Evolutionary conservation across 2,329 filamentous ascomycete species (phyloP), one percentile per base, ranked within the genome.

Genomic region (Phyllosticta capitalensis): DNA sequence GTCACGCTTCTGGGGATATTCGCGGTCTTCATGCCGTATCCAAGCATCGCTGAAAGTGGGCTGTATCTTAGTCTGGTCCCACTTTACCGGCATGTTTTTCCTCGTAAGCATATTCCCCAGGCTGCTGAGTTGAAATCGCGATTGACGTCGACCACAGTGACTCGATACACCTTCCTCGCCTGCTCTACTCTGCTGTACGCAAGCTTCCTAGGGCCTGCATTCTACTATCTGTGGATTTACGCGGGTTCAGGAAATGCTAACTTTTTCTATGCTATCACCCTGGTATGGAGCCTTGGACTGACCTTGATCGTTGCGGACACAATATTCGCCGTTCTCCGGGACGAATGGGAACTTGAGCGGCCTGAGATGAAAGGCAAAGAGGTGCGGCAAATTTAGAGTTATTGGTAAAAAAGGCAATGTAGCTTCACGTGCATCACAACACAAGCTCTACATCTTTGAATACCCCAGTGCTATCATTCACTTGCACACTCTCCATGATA

Each of bases 191-290:
- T 99, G 48, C 77, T 97, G 9, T 99, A 99, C 72, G 87, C 90
- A 22, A 88, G 87, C 2, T 86, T 96, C 63, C 81, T 99, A 0
- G 94, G 94, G 0, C 94, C 94, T 1, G 91, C 92, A 0, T 99
- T 99, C 71, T 96, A 97, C 72, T 87, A 99, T 70, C 79, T 99
- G 5, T 99, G 94, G 94, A 92, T 99, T 61, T 99, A 97, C 69
- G 94, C 94, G 2, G 94, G 94, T 55, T 96, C 91, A 60, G 94
- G 94, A 26, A 99, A 99, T 68, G 94, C 94, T 61, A 99, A 99
- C 72, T 99, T 99, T 77, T 99, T 99, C 76, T 99, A 99, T 71
- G 94, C 94, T 64, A 97, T 99, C 67, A 99, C 94, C 0, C 77
- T 99, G n/a, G 94, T 99, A 0, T 99, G 94, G 94, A 95, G 90